Evolutionary conservation across 2,329 filamentous ascomycete species (phyloP), one percentile per base, ranked within the genome.

Genomic region (Cercospora sesami): DNA sequence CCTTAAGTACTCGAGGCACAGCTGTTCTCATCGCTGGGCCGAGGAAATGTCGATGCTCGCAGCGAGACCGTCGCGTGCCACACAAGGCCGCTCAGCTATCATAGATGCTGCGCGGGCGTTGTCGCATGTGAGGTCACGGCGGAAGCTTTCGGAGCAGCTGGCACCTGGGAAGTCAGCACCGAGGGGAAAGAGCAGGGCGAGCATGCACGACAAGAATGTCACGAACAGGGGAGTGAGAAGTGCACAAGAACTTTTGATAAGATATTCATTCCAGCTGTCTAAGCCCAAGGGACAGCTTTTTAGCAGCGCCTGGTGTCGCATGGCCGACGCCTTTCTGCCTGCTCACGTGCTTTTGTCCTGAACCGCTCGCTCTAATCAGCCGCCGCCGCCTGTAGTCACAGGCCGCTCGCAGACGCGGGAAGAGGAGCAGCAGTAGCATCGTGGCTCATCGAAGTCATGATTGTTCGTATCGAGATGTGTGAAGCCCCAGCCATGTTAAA

Each of bases 351-450:
- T 36, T 26, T 30, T 30, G 5, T 14, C 23, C 26, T 23, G 53
- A 23, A 9, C 31, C 55, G 55, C 30, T 36, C 51, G 28, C 59
- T 63, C 12, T 12, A 16, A 18, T 1, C 55, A 63, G 42, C 42
- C 62, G 48, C 62, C 62, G 60, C 62, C 57, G 45, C 58, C 63
- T 53, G 30, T n/a, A 7, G 16, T 36, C 0, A 36, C 28, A 23
- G 53, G 62, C 62, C 42, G 48, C 58, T 62, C 45, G 66, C 61
- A 60, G 61, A 36, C 31, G 59, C 66, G 36, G 33, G 28, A 39
- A 61, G 65, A 55, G 65, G 51, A 42, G 48, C 66, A 42, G 28
- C 16, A 63, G 58, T 21, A 42, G 64, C 64, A 36, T 42, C 57
- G 23, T 23, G 48, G 21, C n/a, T 6, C 31, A 16, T 55, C 63